Percentiles rank a stretch among this genome's conserved stretches.
Conservation (phyloP, 768 basidiomycete genomes). For the Psilocybe cyanescens region DNA sequence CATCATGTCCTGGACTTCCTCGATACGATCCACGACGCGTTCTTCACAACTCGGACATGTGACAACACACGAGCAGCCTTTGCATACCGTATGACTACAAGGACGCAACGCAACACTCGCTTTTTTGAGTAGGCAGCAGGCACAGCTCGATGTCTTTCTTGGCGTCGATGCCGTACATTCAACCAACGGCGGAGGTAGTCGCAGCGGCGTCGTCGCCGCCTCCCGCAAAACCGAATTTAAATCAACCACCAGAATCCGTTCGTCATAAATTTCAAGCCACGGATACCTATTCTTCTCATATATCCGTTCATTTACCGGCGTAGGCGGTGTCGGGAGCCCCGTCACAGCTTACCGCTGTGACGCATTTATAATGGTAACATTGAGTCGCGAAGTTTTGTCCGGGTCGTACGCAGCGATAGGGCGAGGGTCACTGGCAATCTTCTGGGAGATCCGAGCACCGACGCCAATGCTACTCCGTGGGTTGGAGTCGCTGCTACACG, state of each 20-base stretch:
- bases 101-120: not conserved
- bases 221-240: not conserved
- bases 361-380: not conserved
- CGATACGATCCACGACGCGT: not conserved
- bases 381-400: not conserved
- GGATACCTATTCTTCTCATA: slow-evolving; percentile 16
- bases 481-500: not conserved
- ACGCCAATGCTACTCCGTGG: not conserved
- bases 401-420: slow-evolving; percentile 43
- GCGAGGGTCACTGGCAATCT: slow-evolving; percentile 68
- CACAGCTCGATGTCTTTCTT: not conserved
- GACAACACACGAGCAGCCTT: not conserved
- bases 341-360: slow-evolving; percentile 7
- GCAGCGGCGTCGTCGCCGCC: too few species aligned
- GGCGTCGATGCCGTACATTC: not conserved
- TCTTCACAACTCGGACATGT: not conserved
- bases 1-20: not conserved
- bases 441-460: not conserved
- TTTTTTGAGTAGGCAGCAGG: not conserved
- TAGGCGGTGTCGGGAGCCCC: slow-evolving; percentile 17
- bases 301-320: slow-evolving; percentile 16
- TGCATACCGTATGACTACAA: not conserved
- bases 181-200: not conserved
- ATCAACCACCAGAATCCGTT: slow-evolving; percentile 12
- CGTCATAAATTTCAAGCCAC: slow-evolving; percentile 24